These are phyloP conservation scores for Sugiyamaella xylanicola DNA, from an alignment of 1,139 yeast species.

Conservation along the genomic window DNA sequence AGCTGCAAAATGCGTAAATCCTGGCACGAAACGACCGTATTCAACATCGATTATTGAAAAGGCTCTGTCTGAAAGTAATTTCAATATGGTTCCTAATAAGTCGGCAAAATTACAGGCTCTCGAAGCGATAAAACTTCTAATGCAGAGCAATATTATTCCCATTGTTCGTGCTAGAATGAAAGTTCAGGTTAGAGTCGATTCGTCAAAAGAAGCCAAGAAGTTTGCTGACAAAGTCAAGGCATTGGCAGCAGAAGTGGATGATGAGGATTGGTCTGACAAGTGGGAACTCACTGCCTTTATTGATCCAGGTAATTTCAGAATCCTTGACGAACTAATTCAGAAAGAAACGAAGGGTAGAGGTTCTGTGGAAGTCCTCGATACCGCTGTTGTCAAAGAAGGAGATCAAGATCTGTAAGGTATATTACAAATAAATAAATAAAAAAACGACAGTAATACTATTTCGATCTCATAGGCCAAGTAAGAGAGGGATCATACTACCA, in stretches of 20 bases:
- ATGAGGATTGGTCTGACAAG: slow-evolving; percentile 51
- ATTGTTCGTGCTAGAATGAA: slow-evolving; percentile 95
- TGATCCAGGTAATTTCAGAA: slow-evolving; percentile 86
- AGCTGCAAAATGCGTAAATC: slow-evolving; percentile 90
- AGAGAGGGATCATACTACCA: too few species aligned
- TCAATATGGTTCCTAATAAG: slow-evolving; percentile 75
- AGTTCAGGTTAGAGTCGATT: slow-evolving; percentile 53
- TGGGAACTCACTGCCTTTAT: slow-evolving; percentile 73
- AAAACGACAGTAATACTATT: too few species aligned
- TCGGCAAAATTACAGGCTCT: slow-evolving; percentile 87
- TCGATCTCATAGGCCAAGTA: too few species aligned
- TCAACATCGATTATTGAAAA: slow-evolving; percentile 94
- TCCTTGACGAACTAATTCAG: slow-evolving; percentile 61
- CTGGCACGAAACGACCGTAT: slow-evolving; percentile 83
- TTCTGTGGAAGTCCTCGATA: slow-evolving; percentile 79
- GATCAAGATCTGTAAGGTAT: slow-evolving; percentile 39
- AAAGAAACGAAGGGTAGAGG: slow-evolving; percentile 59
- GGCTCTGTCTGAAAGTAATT: slow-evolving; percentile 76
- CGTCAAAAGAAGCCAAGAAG: slow-evolving; percentile 53
- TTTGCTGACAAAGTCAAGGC: slow-evolving; percentile 55
- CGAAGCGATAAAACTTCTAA: slow-evolving; percentile 81
- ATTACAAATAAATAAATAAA: neutral
- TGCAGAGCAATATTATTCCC: slow-evolving; percentile 80
- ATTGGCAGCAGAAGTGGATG: slow-evolving; percentile 56
- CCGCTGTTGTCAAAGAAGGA: slow-evolving; percentile 78